Conservation (phyloP, 2,329 filamentous ascomycete species). For the Colletotrichum sp. region DNA sequence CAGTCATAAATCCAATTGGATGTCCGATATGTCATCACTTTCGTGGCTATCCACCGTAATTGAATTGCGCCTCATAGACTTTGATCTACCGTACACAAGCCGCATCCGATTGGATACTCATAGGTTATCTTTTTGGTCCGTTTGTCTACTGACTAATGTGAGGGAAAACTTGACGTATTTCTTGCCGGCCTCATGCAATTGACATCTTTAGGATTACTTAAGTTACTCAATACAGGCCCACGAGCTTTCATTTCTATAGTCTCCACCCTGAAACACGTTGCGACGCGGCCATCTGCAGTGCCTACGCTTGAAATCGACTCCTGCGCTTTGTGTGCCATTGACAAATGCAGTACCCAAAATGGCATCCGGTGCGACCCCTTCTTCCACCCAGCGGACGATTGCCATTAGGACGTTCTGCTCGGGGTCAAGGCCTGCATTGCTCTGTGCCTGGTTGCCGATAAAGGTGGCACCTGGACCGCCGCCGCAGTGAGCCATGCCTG, state of each 20-base stretch:
- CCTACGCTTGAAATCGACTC: conserved; percentile 31
- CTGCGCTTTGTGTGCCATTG: conserved; percentile 26
- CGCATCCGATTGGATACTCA: no score
- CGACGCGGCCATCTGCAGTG: conserved; percentile 38
- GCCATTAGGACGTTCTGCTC: conserved; percentile 32
- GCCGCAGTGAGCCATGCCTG: conserved; percentile 37
- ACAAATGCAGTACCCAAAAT: conserved; percentile 38
- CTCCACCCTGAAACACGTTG: conserved; percentile 30
- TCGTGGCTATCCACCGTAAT: no score
- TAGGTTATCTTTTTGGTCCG: no score
- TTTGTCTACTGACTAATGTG: no score
- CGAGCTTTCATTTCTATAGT: conserved; percentile 9
- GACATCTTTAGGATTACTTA: no score
- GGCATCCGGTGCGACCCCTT: conserved; percentile 30
- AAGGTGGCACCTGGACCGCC: conserved; percentile 30
- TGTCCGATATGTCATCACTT: no score
- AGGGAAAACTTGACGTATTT: no score
- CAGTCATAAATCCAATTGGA: no score
- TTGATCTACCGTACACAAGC: no score
- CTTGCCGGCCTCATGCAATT: no score
- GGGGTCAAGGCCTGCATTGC: conserved; percentile 29
- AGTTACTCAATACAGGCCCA: conserved; percentile 11
- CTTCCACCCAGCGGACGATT: conserved; percentile 34
- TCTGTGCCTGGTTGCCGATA: conserved; percentile 28
- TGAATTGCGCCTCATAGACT: no score